Conservation (phyloP, 2,329 filamentous ascomycete genomes). For the Colletotrichum australisinense region DNA sequence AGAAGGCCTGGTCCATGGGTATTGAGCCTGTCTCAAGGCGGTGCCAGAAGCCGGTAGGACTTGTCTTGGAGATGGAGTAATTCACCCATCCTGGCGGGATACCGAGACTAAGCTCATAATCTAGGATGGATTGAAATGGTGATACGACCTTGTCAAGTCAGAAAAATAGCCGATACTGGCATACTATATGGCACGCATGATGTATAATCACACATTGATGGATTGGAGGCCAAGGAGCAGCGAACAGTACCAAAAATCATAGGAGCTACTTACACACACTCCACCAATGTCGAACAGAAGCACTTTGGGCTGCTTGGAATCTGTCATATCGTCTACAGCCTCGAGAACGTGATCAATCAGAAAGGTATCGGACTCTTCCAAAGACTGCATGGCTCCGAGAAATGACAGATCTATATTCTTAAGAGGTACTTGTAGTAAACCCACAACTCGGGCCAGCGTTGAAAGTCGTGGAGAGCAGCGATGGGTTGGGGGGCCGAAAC, state of each 20-base stretch:
- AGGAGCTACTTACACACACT: slow-evolving; percentile 82
- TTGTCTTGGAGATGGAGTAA: slow-evolving; percentile 83
- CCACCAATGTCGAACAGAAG: slow-evolving; percentile 96
- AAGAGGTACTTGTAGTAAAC: slow-evolving; percentile 2
- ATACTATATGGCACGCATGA: background rate
- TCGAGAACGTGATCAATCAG: slow-evolving; percentile 44
- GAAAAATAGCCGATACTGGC: background rate
- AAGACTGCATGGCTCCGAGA: slow-evolving; percentile 23
- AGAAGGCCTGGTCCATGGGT: slow-evolving; percentile 79
- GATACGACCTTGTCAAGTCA: slow-evolving; percentile 77
- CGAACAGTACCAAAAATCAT: background rate
- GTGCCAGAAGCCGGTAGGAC: slow-evolving; percentile 88
- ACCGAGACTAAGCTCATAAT: slow-evolving; percentile 81
- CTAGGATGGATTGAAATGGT: slow-evolving; percentile 91
- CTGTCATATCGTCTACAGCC: slow-evolving; percentile 52
- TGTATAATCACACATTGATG: background rate
- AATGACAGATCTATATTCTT: background rate
- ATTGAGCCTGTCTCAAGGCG: slow-evolving; percentile 87
- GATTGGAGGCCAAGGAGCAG: background rate
- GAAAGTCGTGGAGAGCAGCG: slow-evolving; percentile 2
- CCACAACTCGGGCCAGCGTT: slow-evolving; percentile 10
- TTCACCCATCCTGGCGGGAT: slow-evolving; percentile 95
- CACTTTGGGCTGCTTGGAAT: slow-evolving; percentile 71
- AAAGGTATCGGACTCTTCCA: slow-evolving; percentile 31
- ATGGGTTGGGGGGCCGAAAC: slow-evolving; percentile 8